phyloP scores from a whole-genome alignment of 495 filamentous ascomycete genomes.

The Daldinia concentrica region DNA sequence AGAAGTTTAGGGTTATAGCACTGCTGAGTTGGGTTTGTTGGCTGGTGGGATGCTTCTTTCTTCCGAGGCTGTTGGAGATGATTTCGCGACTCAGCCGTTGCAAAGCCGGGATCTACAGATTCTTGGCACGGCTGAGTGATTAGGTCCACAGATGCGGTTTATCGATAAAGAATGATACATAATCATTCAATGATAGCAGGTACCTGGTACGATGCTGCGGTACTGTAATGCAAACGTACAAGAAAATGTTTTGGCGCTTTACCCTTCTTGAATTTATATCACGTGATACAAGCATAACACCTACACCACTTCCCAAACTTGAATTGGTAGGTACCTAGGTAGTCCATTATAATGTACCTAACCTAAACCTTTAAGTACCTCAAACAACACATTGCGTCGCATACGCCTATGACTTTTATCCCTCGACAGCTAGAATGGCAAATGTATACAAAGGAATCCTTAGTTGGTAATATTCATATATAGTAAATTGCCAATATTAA shows the following conservation, averaged over 20 bases:
- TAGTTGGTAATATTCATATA: not conserved
- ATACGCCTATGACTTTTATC: constrained; percentile 16
- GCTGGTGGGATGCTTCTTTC: not conserved
- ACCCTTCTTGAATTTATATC: not conserved
- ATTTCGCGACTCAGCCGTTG: constrained; percentile 33
- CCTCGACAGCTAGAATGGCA: not conserved
- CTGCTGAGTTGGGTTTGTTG: not conserved
- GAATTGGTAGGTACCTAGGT: not conserved
- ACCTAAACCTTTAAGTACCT: not conserved
- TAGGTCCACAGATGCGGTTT: not conserved
- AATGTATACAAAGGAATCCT: not conserved
- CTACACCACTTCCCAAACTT: not conserved
- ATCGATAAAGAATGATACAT: constrained; percentile 29
- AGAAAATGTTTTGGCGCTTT: constrained; percentile 14
- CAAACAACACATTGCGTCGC: constrained; percentile 21
- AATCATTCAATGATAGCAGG: too few species aligned
- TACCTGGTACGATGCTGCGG: too few species aligned
- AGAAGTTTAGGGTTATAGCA: not conserved
- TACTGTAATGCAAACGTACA: too few species aligned
- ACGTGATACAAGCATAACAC: constrained; percentile 20
- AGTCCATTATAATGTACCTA: too few species aligned
- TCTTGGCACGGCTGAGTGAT: constrained; percentile 18
- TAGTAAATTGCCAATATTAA: not conserved
- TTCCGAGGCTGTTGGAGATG: constrained; percentile 18
- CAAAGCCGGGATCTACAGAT: constrained; percentile 23